Percentiles rank a stretch among this genome's conserved stretches.
phyloP scores from a whole-genome alignment of 352 stramenopile genomes.

The Phytophthora quininea region DNA sequence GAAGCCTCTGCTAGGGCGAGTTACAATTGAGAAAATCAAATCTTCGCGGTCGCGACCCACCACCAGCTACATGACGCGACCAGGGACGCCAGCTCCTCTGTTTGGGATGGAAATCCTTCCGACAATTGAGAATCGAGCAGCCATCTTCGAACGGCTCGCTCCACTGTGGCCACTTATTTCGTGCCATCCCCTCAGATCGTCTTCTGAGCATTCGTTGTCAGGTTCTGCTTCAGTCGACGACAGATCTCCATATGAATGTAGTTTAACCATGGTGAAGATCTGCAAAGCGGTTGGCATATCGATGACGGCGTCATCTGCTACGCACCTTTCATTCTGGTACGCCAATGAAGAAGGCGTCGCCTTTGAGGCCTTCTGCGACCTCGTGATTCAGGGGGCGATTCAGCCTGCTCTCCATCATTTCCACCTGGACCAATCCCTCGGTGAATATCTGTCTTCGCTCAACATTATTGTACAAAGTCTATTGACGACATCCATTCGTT shows the following conservation, averaged over 20 bases:
- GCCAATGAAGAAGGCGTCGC: slow-evolving; percentile 37
- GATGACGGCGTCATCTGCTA: slow-evolving; percentile 22
- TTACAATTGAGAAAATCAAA: slow-evolving; percentile 11
- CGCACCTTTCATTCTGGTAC: slow-evolving; percentile 30
- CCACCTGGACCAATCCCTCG: slow-evolving; percentile 42
- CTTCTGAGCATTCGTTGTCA: background rate
- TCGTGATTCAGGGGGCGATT: slow-evolving; percentile 48
- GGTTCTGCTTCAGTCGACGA: background rate
- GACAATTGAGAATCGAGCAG: slow-evolving; percentile 28
- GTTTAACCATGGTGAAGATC: slow-evolving; percentile 60
- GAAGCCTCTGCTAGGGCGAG: slow-evolving; percentile 20
- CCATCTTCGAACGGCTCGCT: slow-evolving; percentile 42
- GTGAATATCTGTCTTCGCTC: slow-evolving; percentile 50
- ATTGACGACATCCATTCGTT: slow-evolving; percentile 17
- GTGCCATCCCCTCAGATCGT: slow-evolving; percentile 7
- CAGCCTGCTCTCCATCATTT: slow-evolving; percentile 64
- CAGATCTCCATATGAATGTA: slow-evolving; percentile 62
- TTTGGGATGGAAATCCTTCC: slow-evolving; percentile 46
- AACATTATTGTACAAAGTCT: slow-evolving; percentile 51
- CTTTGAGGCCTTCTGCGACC: slow-evolving; percentile 57
- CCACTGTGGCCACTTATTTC: slow-evolving; percentile 56
- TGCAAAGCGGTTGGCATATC: slow-evolving; percentile 61
- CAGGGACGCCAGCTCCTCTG: slow-evolving; percentile 16
- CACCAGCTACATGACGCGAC: slow-evolving; percentile 5
- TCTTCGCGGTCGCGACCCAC: slow-evolving; percentile 13